Evolutionary conservation across 2,329 filamentous ascomycete genomes (phyloP).

Genomic region (Alternaria conjuncta): DNA sequence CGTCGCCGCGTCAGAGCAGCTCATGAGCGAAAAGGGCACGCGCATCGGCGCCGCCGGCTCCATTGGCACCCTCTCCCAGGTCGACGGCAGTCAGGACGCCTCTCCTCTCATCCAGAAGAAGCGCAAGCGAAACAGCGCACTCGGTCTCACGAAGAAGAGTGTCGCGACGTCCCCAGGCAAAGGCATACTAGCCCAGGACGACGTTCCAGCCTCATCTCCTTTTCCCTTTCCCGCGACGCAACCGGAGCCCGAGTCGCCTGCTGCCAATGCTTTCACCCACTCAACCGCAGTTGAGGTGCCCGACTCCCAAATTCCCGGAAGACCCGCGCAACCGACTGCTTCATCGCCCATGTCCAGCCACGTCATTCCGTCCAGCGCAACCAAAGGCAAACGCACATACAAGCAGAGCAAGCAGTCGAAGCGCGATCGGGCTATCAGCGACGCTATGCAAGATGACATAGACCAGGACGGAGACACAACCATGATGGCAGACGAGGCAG

Average conservation of each 20-base stretch:
- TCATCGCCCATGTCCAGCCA: slow-evolving; percentile 11
- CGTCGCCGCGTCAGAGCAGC: slow-evolving; percentile 27
- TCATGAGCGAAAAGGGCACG: slow-evolving; percentile 21
- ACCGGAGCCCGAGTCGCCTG: not conserved
- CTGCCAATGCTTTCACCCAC: not conserved
- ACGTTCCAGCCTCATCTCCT: slow-evolving; percentile 4
- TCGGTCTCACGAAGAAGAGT: not conserved
- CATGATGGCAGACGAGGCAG: not conserved
- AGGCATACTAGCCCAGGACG: not conserved
- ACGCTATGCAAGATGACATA: not conserved
- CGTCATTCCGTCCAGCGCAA: slow-evolving; percentile 11
- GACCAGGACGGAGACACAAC: not conserved
- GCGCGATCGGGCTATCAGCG: not conserved
- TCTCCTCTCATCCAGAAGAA: not conserved
- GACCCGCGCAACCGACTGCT: not conserved
- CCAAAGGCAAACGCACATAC: slow-evolving; percentile 9
- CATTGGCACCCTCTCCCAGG: not conserved
- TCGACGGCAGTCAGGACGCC: not conserved
- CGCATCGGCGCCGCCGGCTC: slow-evolving; percentile 3
- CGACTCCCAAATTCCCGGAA: slow-evolving; percentile 12
- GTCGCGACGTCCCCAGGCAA: not conserved
- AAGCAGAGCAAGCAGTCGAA: slow-evolving; percentile 4
- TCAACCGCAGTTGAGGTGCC: slow-evolving; percentile 17
- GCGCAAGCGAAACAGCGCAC: slow-evolving; percentile 1
- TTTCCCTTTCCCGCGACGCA: slow-evolving; percentile 12